Evolutionary conservation across 192 early-diverging fungal genomes (phyloP), one percentile per base, ranked within the genome.

Genomic region (Gonapodya sp.): DNA sequence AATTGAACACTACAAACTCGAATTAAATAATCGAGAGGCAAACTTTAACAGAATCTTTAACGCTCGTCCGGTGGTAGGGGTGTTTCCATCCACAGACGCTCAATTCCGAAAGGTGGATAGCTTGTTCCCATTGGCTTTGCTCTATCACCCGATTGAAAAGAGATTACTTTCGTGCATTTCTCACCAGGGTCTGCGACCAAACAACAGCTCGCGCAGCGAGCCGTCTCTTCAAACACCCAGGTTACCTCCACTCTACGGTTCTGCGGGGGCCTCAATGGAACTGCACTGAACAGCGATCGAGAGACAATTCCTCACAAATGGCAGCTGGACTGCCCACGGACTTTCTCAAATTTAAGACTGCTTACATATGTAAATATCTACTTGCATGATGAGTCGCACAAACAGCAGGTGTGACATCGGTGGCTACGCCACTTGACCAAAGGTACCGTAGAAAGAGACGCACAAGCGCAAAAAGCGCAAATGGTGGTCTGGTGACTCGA

Each of bases 31-130:
- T 79, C 82, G 88, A 8, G 89, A 91, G 73, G 85, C 85, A 8
- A 88, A 87, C 82, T 91, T 91, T 79, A 91, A 91, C 81, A 88
- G 87, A 79, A 91, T 91, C n/a, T 91, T 91, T 80, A 91, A 91
- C 78, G 87, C 86, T 35, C 80, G 82, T 32, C 89, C 89, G 0
- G 36, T 90, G 0, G 89, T 91, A 30, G 89, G 89, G 31, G 36
- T 89, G 31, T 85, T 90, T 0, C 80, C 77, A 8, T 64, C 46
- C 8, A 24, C 46, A 24, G 46, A 64, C 46, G 8, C 46, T 24
- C 46, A 64, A 8, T 8, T 64, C 8, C 46, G 46, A 24, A 64
- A 64, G 46, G 46, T 64, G 24, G 24, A 16, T 8, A 8, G 46
- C 24, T 64, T 64, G 46, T 24, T 16, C 24, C 24, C 46, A 24